phyloP scores from a whole-genome alignment of 2,329 filamentous ascomycete genomes.

The Pseudogymnoascus sp. region DNA sequence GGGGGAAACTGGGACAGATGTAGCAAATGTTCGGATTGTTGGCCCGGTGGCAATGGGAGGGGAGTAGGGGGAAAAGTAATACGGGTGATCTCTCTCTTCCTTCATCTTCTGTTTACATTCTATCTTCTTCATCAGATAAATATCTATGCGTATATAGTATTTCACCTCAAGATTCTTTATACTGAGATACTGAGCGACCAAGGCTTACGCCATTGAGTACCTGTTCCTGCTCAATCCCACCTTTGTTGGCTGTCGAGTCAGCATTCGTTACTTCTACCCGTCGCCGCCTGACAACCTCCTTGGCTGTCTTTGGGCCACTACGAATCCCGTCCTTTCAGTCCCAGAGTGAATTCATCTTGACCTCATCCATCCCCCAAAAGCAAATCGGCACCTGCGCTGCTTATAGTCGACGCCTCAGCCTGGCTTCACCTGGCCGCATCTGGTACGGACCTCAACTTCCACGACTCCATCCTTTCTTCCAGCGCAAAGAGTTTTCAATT shows the following conservation, averaged over 20 bases:
- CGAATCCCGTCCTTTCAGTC: background rate
- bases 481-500: background rate
- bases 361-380: background rate
- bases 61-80: background rate
- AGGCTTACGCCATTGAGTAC: background rate
- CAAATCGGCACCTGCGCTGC: background rate
- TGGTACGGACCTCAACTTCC: background rate
- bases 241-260: slow-evolving; percentile 6
- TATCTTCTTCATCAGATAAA: background rate
- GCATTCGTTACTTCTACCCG: slow-evolving; percentile 6
- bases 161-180: background rate
- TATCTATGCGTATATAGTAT: background rate
- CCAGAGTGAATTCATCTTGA: background rate
- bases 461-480: background rate
- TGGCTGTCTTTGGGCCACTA: background rate
- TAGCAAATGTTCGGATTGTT: background rate
- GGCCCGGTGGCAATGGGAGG: background rate
- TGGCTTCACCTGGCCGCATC: background rate
- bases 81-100: background rate
- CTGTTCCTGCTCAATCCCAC: background rate
- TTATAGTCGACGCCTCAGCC: background rate
- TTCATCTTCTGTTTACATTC: background rate
- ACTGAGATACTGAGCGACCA: background rate
- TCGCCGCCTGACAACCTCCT: background rate
- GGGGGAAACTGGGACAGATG: background rate